phyloP scores from a whole-genome alignment of 2,329 filamentous ascomycete genomes.

The Kalmusia sp. region DNA sequence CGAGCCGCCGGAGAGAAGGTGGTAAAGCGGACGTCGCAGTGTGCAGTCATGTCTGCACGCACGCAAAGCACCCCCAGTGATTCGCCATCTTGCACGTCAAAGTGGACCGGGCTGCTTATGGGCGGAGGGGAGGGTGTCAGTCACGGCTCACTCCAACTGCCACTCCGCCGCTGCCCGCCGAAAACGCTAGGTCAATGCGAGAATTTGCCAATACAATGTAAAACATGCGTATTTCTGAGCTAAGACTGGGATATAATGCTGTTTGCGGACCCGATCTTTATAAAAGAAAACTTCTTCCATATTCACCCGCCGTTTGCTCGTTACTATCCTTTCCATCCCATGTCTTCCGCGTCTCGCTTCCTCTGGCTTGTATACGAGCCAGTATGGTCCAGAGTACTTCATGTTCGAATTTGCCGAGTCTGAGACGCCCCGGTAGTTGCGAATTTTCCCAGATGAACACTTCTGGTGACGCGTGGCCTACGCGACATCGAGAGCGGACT shows the following conservation, averaged over 20 bases:
- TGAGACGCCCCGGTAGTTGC: neutral
- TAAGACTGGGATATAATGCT: conserved; percentile 21
- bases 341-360: neutral
- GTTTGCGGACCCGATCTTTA: conserved; percentile 8
- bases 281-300: too few species aligned
- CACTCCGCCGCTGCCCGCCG: too few species aligned
- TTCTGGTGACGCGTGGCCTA: neutral
- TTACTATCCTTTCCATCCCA: neutral
- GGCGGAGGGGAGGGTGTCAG: neutral
- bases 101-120: conserved; percentile 2
- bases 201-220: neutral
- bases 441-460: neutral
- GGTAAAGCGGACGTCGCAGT: conserved; percentile 4
- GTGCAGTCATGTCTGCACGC: neutral
- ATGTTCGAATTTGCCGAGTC: neutral
- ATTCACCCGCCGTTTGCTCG: neutral
- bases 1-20: neutral
- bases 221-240: conserved; percentile 4
- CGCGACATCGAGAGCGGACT: too few species aligned
- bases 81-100: conserved; percentile 2
- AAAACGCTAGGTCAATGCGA: neutral
- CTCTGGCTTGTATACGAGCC: too few species aligned
- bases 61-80: neutral
- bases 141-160: neutral
- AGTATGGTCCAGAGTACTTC: too few species aligned